Evolutionary conservation across 2,329 filamentous ascomycete species (phyloP), one percentile per base, ranked within the genome.

Genomic region (Colletotrichum sp.): DNA sequence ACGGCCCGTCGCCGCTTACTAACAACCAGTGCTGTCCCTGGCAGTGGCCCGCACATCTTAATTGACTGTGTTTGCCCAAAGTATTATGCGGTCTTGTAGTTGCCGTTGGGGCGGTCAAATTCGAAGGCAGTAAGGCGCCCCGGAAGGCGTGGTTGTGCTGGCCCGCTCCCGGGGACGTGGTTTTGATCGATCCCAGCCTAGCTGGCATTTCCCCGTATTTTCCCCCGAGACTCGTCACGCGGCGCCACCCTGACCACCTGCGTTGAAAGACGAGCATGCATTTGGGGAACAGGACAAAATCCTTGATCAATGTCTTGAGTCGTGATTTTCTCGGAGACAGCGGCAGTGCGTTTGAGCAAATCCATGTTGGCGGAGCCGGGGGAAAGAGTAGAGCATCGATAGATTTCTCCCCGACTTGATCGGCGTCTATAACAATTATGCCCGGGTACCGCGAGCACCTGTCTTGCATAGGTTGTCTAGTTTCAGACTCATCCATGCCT

Each of bases 231-330:
- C 4, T 43, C 5, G 38, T 5, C n/a, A 38, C n/a, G 5, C 8
- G 3, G 18, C 0, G 9, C 18, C 18, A 43, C 12, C 5, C 0
- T 3, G 5, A 0, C 5, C 18, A 43, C 9, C 18, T 12, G 18
- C 5, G 38, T 43, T 43, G 9, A n/a, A 12, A 18, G 38, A 9
- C 18, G 18, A 5, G 8, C 38, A 3, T 18, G 5, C 38, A 6
- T n/a, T n/a, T 18, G 38, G 38, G 18, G 1, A 43, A n/a, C 5
- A 10, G 8, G 18, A 12, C 16, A 38, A 18, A 38, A 18, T 5
- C 4, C 16, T 38, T 38, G 5, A n/a, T 10, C 18, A 43, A 43
- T 43, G 8, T 43, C 18, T n/a, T 6, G 38, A n/a, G 18, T 43
- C 9, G 10, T 12, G 18, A 12, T 5, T n/a, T 12, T n/a, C 3